Evolutionary conservation across 495 filamentous ascomycete genomes (phyloP), one percentile per base, ranked within the genome.

Genomic region (Trichoderma gamsii): DNA sequence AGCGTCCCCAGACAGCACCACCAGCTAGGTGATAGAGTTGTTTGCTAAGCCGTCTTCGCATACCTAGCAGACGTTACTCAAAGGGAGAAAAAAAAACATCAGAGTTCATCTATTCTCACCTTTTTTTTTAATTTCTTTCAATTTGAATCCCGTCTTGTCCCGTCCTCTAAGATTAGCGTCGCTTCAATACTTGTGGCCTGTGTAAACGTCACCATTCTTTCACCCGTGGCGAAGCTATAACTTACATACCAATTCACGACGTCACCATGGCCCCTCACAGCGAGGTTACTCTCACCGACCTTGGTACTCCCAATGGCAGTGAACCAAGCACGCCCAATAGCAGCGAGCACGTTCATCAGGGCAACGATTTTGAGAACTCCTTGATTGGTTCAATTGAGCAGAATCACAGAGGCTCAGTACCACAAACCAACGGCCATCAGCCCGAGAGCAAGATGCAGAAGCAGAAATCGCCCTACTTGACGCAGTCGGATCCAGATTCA

Each of bases 401-500:
- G n/a, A 71, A 70, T 66, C 67, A 68, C 61, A 70, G 56, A 25
- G 74, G 70, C 49, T 67, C 70, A 13, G 49, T 63, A 63, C 52
- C 72, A 16, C 51, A 63, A 21, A 67, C 35, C 70, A 71, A 70
- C 49, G 69, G 68, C 49, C 65, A 11, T 35, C 9, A 16, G n/a
- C 23, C 35, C n/a, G 35, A 43, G 9, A 67, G 52, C 29, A 44
- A 71, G 66, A 56, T 73, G 41, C 70, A 70, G 4, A 44, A 66
- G 27, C 61, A 69, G 2, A 74, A 70, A 21, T 70, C 66, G 59
- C 80, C 77, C 15, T 74, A 75, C 56, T 76, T 84, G 15, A 72
- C 65, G 25, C 73, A 72, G 21, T 76, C 77, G 1, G 70, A 73
- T n/a, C 72, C 82, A 35, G 84, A 88, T 41, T 84, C 87, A 51